Base-by-base conservation (phyloP, 106 monocot species). In the Dendrobium huoshanense region DNA sequence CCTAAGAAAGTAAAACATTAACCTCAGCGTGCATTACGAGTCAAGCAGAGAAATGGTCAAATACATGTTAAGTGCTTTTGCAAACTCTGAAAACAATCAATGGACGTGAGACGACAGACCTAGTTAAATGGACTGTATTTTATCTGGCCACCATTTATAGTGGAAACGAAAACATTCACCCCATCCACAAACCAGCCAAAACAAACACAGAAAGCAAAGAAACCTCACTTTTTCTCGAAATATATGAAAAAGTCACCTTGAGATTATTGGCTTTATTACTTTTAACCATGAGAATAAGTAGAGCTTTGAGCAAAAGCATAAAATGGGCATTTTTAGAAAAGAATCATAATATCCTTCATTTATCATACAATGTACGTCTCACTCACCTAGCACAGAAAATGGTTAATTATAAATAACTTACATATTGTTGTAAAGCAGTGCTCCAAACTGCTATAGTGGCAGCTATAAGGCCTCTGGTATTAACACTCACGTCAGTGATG, bases 391-490 rank as follows among this genome's bases (percentile, higher is more conserved):
- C 18, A 27, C 7, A 67, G 11, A 67, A 27, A 67, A 24, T 25
- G 67, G 67, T 3, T 19, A 29, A 67, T 29, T 11, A 27, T 27
- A 70, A 37, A n/a, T 73, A 68, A 82, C 92, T 87, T 87, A 89
- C 92, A 78, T 92, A 92, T 80, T 92, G 89, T 78, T 92, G 89
- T 80, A 92, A 80, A 56, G 92, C 45, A 76, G 92, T 89, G 79
- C 92, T 92, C 92, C 92, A 92, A 72, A 92, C 89, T 44, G 89
- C 92, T 80, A 92, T 67, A 24, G 31, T 25, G 31, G 89, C 92
- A 80, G 92, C 88, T 25, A 92, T 67, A 55, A 92, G 49, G 43
- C 92, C 92, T 87, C 54, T 87, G 59, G 80, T 37, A 82, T 92
- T 92, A 18, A 92, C 87, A 82, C 89, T 92, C 17, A 92, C 92